These are phyloP conservation scores for Saccharomyces pastorianus DNA, from an alignment of 1,139 yeast species.

Conservation along the genomic window DNA sequence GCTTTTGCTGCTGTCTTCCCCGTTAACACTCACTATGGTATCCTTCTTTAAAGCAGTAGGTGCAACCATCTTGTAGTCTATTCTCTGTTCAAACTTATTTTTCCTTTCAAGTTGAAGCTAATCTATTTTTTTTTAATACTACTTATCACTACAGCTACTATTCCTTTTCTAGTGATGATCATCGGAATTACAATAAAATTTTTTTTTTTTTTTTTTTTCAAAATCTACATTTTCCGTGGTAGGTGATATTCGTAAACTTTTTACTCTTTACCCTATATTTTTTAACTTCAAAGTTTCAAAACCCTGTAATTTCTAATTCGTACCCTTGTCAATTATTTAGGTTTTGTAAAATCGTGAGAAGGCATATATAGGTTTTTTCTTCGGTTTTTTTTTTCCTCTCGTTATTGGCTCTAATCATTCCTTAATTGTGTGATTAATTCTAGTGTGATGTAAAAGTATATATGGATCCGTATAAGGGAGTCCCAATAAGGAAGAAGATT, in stretches of 20 bases:
- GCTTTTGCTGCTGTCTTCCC: slow-evolving; percentile 11
- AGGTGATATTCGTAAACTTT: too few species aligned
- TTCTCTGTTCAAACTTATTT: neutral
- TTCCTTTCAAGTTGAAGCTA: too few species aligned
- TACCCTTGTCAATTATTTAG: too few species aligned
- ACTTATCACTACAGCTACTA: neutral
- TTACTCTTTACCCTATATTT: too few species aligned
- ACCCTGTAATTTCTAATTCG: too few species aligned
- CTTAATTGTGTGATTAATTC: neutral
- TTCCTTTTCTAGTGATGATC: neutral
- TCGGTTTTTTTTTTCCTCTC: neutral
- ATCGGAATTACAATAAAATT: neutral
- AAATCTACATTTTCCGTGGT: neutral
- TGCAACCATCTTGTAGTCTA: slow-evolving; percentile 45
- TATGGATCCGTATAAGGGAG: neutral
- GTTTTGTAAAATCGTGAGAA: too few species aligned
- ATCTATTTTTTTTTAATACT: neutral
- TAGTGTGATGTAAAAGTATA: too few species aligned
- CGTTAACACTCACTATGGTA: slow-evolving; percentile 22
- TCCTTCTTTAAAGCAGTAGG: slow-evolving; percentile 47
- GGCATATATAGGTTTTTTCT: too few species aligned
- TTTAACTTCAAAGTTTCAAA: too few species aligned
- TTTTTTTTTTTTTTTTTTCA: too few species aligned
- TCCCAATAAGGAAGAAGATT: neutral
- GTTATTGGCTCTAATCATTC: neutral